Base-by-base conservation (phyloP, 495 filamentous ascomycete genomes). In the Jackrogersella multiformis region DNA sequence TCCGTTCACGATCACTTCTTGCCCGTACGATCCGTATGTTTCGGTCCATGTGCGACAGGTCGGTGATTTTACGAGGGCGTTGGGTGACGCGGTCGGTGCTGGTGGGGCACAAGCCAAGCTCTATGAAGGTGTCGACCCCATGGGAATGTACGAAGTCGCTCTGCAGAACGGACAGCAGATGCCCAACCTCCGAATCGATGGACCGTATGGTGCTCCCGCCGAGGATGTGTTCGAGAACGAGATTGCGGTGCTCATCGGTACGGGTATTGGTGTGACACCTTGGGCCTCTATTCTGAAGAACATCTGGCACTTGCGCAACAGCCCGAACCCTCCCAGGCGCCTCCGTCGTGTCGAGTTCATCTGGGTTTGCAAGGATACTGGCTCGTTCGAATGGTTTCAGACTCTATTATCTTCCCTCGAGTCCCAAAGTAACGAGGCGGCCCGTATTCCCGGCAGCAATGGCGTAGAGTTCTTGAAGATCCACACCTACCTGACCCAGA, bases 171-270 rank as follows among this genome's bases (percentile, higher is more conserved):
- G 94, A 34, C 89, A 96, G 69, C 82, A 86, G 66, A 97, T 99
- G 92, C 95, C 95, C 15, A 76, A 74, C 6, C 82, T 99, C 45
- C 91, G 92, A 45, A 90, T 99, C 61, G 96, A 99, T 66, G 95
- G 95, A 1, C 95, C 95, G 7, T 99, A 98, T 72, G 95, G 95
- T 77, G 94, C 95, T 3, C 96, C 95, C 0, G 96, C 95, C 32
- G 95, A 99, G 78, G 92, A 95, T 73, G 90, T 99, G 42, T 97
- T 99, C 77, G 92, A 98, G 73, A 97, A 98, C 78, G 95, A 99
- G 82, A 93, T 99, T 70, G 94, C 95, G 13, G 90, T 99, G 2
- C 88, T 99, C 52, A 94, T 98, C 69, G 95, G 95, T 53, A 97
- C 95, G 1, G 95, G 95, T 77, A 99, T 99, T 69, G 95, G 95